Evolutionary conservation across 2,329 filamentous ascomycete genomes (phyloP).

Genomic region (Teratosphaeriaceae sp.): DNA sequence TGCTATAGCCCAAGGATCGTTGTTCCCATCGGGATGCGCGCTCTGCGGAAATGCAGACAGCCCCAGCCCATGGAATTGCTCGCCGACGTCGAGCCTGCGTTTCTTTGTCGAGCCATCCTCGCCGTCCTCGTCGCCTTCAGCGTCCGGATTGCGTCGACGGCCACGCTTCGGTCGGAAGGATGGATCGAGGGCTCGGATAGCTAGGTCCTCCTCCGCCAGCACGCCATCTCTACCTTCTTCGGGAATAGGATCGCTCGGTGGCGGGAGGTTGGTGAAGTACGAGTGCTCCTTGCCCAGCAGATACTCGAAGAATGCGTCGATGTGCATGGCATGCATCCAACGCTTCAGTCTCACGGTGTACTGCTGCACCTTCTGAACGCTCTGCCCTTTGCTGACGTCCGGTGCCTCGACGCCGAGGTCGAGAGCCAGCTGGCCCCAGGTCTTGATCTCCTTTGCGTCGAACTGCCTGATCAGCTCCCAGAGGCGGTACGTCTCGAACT

Average conservation of each 20-base stretch:
- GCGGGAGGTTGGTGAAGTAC: conserved; percentile 74
- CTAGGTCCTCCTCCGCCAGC: conserved; percentile 79
- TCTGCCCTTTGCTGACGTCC: conserved; percentile 67
- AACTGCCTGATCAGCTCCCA: conserved; percentile 74
- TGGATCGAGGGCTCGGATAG: conserved; percentile 74
- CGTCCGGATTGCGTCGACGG: conserved; percentile 40
- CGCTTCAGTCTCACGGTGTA: conserved; percentile 88
- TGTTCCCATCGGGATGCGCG: conserved; percentile 50
- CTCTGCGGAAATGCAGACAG: conserved; percentile 46
- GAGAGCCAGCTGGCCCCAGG: conserved; percentile 82
- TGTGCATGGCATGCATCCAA: conserved; percentile 85
- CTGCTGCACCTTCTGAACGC: conserved; percentile 88
- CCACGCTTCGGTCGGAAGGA: conserved; percentile 60
- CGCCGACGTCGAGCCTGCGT: conserved; percentile 29
- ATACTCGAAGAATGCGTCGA: conserved; percentile 92
- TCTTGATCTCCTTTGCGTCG: conserved; percentile 78
- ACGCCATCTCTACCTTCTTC: conserved; percentile 72
- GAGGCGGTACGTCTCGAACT: conserved; percentile 69
- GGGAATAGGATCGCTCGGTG: conserved; percentile 54
- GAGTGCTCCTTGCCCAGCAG: conserved; percentile 68
- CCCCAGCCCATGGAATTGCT: neutral
- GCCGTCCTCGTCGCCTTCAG: conserved; percentile 21
- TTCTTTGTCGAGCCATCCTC: conserved; percentile 13
- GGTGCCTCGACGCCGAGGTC: conserved; percentile 85
- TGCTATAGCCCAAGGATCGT: conserved; percentile 44